A percentile compares a stretch with the other conserved stretches of the same genome.
Conservation (phyloP, 768 basidiomycete genomes). For the Chalciporus pseudorubinellus region DNA sequence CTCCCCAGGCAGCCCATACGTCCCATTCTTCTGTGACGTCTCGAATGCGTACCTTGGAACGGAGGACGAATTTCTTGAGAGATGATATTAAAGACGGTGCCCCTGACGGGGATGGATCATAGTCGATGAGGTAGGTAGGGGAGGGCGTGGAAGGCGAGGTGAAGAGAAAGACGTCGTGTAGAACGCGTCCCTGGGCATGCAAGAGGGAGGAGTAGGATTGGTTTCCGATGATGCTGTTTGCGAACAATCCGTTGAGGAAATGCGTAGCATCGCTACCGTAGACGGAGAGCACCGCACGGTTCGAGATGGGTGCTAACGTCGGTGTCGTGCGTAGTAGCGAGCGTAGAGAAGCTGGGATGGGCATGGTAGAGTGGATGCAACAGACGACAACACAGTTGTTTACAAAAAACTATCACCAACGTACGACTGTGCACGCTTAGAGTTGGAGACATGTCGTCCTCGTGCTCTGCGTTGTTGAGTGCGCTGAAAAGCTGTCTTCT, state of each 20-base stretch:
- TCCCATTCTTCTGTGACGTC: conserved; percentile 78
- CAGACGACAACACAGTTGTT: conserved; percentile 9
- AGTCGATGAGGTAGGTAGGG: conserved; percentile 66
- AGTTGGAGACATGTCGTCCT: conserved; percentile 59
- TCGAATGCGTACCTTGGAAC: conserved; percentile 82
- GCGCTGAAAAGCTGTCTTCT: conserved; percentile 85
- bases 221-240: conserved; percentile 45
- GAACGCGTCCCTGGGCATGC: conserved; percentile 84
- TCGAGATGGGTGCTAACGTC: conserved; percentile 57
- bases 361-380: conserved; percentile 11
- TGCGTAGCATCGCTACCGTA: conserved; percentile 76
- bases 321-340: conserved; percentile 48
- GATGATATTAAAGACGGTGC: conserved; percentile 61
- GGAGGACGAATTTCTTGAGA: conserved; percentile 81
- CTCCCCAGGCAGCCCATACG: conserved; percentile 81
- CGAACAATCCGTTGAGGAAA: conserved; percentile 79
- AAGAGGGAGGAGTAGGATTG: conserved; percentile 73
- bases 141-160: conserved; percentile 47
- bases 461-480: conserved; percentile 71
- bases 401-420: neutral
- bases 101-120: conserved; percentile 60
- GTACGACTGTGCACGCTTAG: too few relatives aligned
- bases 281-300: conserved; percentile 70
- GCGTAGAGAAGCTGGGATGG: conserved; percentile 40
- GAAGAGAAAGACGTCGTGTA: conserved; percentile 88